phyloP scores from a whole-genome alignment of 371 early-diverging fungal genomes.

The Mucor plumbeus region DNA sequence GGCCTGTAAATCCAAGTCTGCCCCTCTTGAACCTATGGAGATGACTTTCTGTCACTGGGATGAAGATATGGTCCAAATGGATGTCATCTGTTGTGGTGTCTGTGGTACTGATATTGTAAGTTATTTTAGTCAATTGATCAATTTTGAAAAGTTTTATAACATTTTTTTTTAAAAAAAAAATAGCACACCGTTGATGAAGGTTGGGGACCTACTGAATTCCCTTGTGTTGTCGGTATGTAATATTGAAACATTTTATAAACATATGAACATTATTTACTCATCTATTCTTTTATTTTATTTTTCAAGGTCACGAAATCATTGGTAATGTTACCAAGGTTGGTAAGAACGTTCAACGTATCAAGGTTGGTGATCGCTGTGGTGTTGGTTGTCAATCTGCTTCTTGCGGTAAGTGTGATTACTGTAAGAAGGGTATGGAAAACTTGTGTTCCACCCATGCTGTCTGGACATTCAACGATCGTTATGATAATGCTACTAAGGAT shows the following conservation, averaged over 20 bases:
- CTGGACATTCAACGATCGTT: slow-evolving; percentile 67
- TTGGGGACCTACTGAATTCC: slow-evolving; percentile 69
- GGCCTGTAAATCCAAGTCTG: slow-evolving; percentile 33
- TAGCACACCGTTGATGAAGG: slow-evolving; percentile 69
- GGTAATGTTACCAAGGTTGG: slow-evolving; percentile 62
- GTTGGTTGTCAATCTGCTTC: slow-evolving; percentile 65
- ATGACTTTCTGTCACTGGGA: slow-evolving; percentile 49
- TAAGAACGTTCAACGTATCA: slow-evolving; percentile 43
- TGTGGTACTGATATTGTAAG: slow-evolving; percentile 55
- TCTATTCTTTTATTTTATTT: not conserved
- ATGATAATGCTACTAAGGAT: slow-evolving; percentile 58
- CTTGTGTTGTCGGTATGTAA: slow-evolving; percentile 52
- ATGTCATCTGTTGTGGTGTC: slow-evolving; percentile 63
- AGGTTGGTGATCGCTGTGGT: slow-evolving; percentile 75
- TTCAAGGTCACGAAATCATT: slow-evolving; percentile 68
- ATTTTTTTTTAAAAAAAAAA: no score
- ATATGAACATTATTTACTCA: not conserved
- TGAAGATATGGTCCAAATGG: slow-evolving; percentile 62
- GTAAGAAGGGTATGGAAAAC: slow-evolving; percentile 40
- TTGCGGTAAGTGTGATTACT: slow-evolving; percentile 43
- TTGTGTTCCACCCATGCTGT: slow-evolving; percentile 52
- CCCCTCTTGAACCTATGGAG: slow-evolving; percentile 30
- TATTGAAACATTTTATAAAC: no score
- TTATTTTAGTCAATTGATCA: not conserved
- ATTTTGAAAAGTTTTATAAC: not conserved